These are phyloP conservation scores for Hypsizygus marmoreus DNA, from an alignment of 768 basidiomycete genomes.

Conservation along the genomic window DNA sequence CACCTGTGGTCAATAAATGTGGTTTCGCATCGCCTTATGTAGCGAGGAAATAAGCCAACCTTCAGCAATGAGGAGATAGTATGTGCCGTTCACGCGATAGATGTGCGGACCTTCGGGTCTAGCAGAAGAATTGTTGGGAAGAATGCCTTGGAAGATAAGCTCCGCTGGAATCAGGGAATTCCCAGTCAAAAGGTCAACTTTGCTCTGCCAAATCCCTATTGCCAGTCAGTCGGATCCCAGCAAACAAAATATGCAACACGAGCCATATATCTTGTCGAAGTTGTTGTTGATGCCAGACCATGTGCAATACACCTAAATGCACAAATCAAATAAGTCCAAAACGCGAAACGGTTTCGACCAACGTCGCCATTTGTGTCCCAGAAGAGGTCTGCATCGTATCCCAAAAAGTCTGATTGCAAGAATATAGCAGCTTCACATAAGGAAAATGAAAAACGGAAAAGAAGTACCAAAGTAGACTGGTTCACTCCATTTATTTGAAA, in stretches of 20 bases:
- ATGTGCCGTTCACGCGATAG: conserved; percentile 38
- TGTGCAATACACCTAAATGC: conserved; percentile 33
- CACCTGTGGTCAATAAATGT: conserved; percentile 27
- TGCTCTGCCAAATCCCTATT: conserved; percentile 44
- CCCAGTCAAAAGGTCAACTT: conserved; percentile 38
- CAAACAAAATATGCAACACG: conserved; percentile 1
- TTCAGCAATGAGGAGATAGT: conserved; percentile 44
- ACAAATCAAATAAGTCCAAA: neutral
- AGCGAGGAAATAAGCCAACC: conserved; percentile 18
- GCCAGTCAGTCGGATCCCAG: neutral
- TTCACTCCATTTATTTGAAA: conserved; percentile 41
- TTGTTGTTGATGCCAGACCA: conserved; percentile 42
- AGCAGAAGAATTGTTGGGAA: conserved; percentile 35
- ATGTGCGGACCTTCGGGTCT: conserved; percentile 44
- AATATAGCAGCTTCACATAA: neutral
- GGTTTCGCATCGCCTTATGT: too few species aligned
- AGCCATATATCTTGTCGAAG: conserved; percentile 42
- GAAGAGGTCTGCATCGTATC: conserved; percentile 43
- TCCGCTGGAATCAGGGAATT: conserved; percentile 36
- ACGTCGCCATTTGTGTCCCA: conserved; percentile 42
- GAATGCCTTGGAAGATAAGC: conserved; percentile 38
- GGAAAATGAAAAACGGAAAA: neutral
- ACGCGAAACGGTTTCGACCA: neutral
- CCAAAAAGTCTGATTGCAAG: conserved; percentile 30
- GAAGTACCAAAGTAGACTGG: conserved; percentile 39